Conservation (phyloP, 768 basidiomycete genomes). For the Scleroderma citrinum region DNA sequence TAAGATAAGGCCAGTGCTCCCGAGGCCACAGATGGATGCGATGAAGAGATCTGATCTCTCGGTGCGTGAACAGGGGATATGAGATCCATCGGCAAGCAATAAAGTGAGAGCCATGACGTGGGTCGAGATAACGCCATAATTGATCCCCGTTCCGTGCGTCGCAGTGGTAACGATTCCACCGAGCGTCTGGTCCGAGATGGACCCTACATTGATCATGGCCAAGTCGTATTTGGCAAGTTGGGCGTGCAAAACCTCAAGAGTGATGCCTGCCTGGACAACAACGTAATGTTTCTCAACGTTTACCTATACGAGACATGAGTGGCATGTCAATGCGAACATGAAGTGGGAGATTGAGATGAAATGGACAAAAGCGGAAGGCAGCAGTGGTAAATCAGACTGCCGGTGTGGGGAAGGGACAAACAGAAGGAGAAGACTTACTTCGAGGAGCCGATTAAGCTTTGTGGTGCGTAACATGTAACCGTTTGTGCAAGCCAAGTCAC, state of each 20-base stretch:
- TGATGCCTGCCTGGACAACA: conserved; percentile 73
- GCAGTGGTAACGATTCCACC: conserved; percentile 91
- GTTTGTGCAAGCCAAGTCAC: conserved; percentile 86
- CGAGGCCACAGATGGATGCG: conserved; percentile 87
- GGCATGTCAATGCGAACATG: neutral
- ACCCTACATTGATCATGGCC: conserved; percentile 90
- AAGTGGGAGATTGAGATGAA: conserved; percentile 4
- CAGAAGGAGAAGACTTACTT: conserved; percentile 47
- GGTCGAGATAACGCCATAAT: conserved; percentile 75
- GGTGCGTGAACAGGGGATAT: conserved; percentile 58
- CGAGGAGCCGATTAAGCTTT: conserved; percentile 62
- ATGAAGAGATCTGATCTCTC: conserved; percentile 73
- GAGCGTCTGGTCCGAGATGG: conserved; percentile 94
- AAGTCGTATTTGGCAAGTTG: conserved; percentile 60
- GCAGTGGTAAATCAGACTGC: neutral
- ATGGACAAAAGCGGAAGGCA: conserved; percentile 1
- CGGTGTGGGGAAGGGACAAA: conserved; percentile 7
- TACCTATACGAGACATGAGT: conserved; percentile 41
- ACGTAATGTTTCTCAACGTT: conserved; percentile 62
- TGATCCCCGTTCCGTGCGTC: conserved; percentile 87
- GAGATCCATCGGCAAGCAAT: conserved; percentile 69
- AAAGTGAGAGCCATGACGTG: conserved; percentile 72
- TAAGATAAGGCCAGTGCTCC: conserved; percentile 84
- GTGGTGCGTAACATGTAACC: conserved; percentile 83
- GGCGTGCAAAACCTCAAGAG: conserved; percentile 65